Percentiles rank a stretch among this genome's conserved stretches.
phyloP scores from a whole-genome alignment of 352 stramenopile species.

The Globisporangium echinulatum region DNA sequence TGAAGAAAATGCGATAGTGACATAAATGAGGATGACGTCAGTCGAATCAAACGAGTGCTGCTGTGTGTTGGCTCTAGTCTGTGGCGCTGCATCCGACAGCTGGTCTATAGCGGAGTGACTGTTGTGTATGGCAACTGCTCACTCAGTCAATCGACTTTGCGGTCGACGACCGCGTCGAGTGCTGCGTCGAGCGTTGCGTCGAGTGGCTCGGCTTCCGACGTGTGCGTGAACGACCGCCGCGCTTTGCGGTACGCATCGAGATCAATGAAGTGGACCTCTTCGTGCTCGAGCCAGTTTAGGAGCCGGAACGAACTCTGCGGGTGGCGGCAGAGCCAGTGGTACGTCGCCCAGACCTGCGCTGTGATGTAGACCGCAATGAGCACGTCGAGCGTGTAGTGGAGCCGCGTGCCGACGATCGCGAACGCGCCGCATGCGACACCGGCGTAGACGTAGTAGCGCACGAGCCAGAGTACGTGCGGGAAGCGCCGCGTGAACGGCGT shows the following conservation, averaged over 20 bases:
- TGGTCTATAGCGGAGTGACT: no score
- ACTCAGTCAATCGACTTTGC: no score
- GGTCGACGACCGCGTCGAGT: no score
- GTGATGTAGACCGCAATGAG: constrained; percentile 85
- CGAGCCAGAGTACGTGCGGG: constrained; percentile 69
- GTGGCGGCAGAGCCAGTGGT: constrained; percentile 48
- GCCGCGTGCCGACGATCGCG: constrained; percentile 75
- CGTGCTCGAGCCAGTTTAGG: constrained; percentile 75
- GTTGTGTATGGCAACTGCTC: no score
- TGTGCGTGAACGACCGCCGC: constrained; percentile 25
- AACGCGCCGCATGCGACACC: constrained; percentile 62
- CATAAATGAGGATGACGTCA: no score
- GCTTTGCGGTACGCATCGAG: constrained; percentile 70
- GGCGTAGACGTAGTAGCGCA: constrained; percentile 75
- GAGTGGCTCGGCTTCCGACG: no score
- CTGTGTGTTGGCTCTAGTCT: no score
- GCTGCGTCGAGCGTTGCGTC: no score
- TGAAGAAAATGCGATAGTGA: constrained; percentile 35
- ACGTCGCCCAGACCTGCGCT: constrained; percentile 77
- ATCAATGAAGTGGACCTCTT: constrained; percentile 71
- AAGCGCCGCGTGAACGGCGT: constrained; percentile 78
- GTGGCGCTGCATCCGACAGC: no score
- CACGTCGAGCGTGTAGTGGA: constrained; percentile 85
- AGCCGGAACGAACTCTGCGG: constrained; percentile 45
- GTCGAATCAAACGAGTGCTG: no score